Conservation (phyloP, 805 yeast genomes). For the Hanseniaspora valbyensis region DNA sequence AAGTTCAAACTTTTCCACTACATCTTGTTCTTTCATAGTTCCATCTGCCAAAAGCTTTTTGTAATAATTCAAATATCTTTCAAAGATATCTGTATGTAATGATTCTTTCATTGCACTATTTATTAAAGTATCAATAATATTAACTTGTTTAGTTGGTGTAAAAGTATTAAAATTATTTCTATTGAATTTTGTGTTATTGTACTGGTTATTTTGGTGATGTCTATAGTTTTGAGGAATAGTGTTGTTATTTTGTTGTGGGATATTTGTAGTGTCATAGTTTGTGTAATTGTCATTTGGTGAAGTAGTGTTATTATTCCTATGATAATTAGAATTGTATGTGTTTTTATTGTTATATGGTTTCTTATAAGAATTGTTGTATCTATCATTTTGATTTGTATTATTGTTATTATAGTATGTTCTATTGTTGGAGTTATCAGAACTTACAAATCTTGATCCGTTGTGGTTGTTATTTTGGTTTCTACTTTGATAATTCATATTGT, state of each 20-base stretch:
- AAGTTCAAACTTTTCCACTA: neutral
- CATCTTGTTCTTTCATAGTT: neutral
- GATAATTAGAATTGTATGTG: neutral
- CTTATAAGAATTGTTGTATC: neutral
- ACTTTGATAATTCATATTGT: neutral
- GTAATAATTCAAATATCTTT: neutral
- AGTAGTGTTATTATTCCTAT: neutral
- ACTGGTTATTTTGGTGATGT: neutral
- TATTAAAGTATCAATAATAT: neutral
- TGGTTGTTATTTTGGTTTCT: neutral
- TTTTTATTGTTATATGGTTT: neutral
- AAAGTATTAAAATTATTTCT: neutral
- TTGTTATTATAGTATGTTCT: neutral
- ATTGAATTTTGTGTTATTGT: neutral
- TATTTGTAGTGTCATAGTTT: neutral
- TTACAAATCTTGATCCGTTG: neutral
- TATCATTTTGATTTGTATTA: neutral
- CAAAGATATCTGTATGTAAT: neutral
- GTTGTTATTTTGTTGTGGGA: neutral
- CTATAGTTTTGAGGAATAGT: neutral
- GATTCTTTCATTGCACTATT: neutral
- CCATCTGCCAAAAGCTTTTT: neutral
- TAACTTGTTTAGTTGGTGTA: neutral
- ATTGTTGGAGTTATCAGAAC: neutral
- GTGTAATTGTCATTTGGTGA: too few relatives aligned